Percentiles rank a stretch among this genome's conserved stretches.
Evolutionary conservation across 2,329 filamentous ascomycete genomes (phyloP).

Genomic region (Phaeophleospora eucalypticola): DNA sequence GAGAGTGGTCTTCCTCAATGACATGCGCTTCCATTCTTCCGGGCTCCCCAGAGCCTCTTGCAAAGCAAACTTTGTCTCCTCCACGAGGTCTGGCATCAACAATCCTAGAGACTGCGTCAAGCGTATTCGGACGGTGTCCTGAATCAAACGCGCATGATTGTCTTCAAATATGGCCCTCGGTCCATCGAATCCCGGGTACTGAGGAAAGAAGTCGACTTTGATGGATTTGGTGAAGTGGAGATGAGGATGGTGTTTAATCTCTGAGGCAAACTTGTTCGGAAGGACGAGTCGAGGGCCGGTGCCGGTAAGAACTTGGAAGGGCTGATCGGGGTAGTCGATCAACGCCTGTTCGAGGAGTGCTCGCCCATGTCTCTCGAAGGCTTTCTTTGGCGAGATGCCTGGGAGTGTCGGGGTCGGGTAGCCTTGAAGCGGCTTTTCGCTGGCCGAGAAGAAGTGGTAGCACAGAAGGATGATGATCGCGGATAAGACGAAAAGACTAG

Average conservation of each 20-base stretch:
- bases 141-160: conserved; percentile 10
- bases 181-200: conserved; percentile 21
- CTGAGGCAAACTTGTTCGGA: conserved; percentile 13
- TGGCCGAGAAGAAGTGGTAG: neutral
- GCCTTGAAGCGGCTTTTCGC: conserved; percentile 1
- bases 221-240: conserved; percentile 9
- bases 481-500: no score
- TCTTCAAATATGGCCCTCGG: conserved; percentile 9
- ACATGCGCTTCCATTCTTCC: conserved; percentile 9
- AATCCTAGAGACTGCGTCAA: conserved; percentile 16
- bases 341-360: conserved; percentile 5
- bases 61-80: conserved; percentile 12
- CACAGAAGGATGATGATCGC: neutral
- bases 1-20: conserved; percentile 22
- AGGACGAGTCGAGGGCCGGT: conserved; percentile 15
- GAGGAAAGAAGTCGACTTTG: conserved; percentile 12
- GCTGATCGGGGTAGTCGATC: neutral
- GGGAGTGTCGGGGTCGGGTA: conserved; percentile 1
- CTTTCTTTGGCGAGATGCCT: conserved; percentile 2
- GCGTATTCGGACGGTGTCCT: conserved; percentile 9
- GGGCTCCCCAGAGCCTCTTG: neutral
- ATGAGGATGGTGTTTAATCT: conserved; percentile 20
- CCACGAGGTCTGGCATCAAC: conserved; percentile 12
- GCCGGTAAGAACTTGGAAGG: conserved; percentile 16
- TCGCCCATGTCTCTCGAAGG: conserved; percentile 2